A percentile compares a stretch with the other conserved stretches of the same genome.
Conservation (phyloP, 257 asterid genomes). For the Solanum ossicruentum region DNA sequence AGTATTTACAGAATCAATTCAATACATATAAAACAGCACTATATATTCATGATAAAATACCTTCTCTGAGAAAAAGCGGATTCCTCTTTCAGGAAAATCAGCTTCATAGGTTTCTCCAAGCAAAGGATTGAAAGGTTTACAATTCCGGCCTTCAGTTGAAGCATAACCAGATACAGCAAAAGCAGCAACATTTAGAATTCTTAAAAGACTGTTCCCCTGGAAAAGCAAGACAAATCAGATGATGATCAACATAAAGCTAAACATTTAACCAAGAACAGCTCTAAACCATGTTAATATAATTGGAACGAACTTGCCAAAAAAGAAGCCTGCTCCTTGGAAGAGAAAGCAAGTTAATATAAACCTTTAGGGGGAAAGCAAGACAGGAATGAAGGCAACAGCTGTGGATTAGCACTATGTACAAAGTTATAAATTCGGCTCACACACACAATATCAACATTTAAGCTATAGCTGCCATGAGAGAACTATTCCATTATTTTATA, state of each 20-base stretch:
- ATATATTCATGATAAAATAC: conserved; percentile 14
- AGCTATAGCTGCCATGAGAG: neutral
- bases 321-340: neutral
- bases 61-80: conserved; percentile 87
- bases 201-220: conserved; percentile 79
- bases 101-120: conserved; percentile 97
- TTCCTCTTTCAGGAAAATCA: conserved; percentile 82
- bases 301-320: neutral
- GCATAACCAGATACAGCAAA: conserved; percentile 97
- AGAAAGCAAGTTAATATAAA: neutral
- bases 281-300: neutral
- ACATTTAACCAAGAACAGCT: neutral
- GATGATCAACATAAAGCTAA: neutral
- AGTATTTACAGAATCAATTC: neutral
- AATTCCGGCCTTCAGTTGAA: conserved; percentile 81
- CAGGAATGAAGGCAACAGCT: neutral
- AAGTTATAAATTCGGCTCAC: neutral
- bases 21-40: neutral
- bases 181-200: conserved; percentile 82
- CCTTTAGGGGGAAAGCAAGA: neutral
- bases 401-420: neutral
- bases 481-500: neutral
- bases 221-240: neutral
- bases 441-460: neutral
- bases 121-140: conserved; percentile 95